phyloP scores from a whole-genome alignment of 192 early-diverging fungal species.

The Backusella luteola region DNA sequence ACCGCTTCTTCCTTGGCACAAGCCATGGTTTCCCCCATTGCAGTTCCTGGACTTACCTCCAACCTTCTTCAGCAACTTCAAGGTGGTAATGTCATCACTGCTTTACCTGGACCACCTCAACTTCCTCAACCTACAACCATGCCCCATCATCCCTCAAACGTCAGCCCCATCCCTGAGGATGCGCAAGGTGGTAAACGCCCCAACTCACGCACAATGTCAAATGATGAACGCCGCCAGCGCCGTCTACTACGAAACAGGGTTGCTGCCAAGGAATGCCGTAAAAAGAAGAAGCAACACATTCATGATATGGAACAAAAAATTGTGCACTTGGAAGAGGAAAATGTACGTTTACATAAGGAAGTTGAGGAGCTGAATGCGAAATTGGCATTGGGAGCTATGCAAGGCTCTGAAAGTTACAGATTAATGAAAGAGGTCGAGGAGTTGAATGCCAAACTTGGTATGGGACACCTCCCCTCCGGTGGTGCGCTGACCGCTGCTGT shows the following conservation, averaged over 20 bases:
- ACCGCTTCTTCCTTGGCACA: conserved; percentile 36
- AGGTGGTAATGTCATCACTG: conserved; percentile 33
- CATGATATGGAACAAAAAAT: conserved; percentile 68
- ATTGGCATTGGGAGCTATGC: conserved; percentile 56
- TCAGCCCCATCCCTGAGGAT: conserved; percentile 12
- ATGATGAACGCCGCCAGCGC: conserved; percentile 74
- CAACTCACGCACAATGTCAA: conserved; percentile 44
- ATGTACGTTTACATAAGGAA: conserved; percentile 59
- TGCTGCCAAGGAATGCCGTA: conserved; percentile 82
- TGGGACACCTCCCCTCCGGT: conserved; percentile 31
- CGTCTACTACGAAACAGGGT: conserved; percentile 74
- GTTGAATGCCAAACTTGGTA: conserved; percentile 63
- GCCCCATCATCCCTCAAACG: conserved; percentile 7
- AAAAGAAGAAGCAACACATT: conserved; percentile 83
- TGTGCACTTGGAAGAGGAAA: conserved; percentile 60
- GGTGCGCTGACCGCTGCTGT: conserved; percentile 26
- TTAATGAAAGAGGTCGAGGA: conserved; percentile 70
- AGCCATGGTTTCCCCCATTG: conserved; percentile 37
- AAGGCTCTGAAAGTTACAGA: conserved; percentile 51
- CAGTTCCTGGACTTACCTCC: conserved; percentile 21
- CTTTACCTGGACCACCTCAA: conserved; percentile 31
- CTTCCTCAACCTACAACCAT: not conserved
- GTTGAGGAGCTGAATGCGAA: conserved; percentile 69
- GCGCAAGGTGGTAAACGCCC: conserved; percentile 4
- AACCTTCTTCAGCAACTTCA: conserved; percentile 30